A percentile compares a stretch with the other conserved stretches of the same genome.
Evolutionary conservation across 306 rosid species (phyloP).

Genomic region (Medicago lupulina): DNA sequence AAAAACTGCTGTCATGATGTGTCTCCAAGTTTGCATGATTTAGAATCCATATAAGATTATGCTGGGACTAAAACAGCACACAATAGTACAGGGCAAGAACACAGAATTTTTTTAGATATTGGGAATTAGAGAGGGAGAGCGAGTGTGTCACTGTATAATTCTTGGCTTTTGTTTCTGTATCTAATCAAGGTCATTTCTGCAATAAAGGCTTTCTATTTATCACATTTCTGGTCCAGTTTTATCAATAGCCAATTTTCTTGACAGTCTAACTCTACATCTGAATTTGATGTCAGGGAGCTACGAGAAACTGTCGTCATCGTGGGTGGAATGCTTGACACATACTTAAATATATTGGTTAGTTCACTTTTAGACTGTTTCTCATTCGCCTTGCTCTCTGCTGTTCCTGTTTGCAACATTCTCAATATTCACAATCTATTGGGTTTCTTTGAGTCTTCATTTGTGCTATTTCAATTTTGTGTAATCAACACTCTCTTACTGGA

Average conservation of each 20-base stretch:
- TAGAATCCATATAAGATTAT: not conserved
- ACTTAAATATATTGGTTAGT: constrained; percentile 85
- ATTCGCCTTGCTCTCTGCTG: constrained; percentile 32
- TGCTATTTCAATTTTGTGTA: constrained; percentile 34
- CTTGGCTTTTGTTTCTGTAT: not conserved
- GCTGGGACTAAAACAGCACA: not conserved
- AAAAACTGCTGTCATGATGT: not conserved
- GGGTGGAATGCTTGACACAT: constrained; percentile 93
- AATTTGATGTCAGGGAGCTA: constrained; percentile 70
- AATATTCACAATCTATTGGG: constrained; percentile 29
- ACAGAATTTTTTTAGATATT: not conserved
- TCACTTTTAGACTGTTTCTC: constrained; percentile 42
- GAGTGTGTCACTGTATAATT: constrained; percentile 1
- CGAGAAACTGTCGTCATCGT: constrained; percentile 68
- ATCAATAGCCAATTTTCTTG: constrained; percentile 31
- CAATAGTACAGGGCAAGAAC: not conserved
- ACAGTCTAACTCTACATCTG: constrained; percentile 36
- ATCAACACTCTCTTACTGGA: constrained; percentile 26
- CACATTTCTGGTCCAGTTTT: not conserved
- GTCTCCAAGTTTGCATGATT: constrained; percentile 3
- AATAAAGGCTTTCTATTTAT: constrained; percentile 19
- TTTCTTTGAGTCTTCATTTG: constrained; percentile 24
- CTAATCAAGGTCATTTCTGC: constrained; percentile 2
- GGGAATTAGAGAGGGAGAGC: not conserved
- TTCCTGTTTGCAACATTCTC: constrained; percentile 33